These are phyloP conservation scores for Coemansia sp. DNA, from an alignment of 192 early-diverging fungal genomes.

Conservation along the genomic window DNA sequence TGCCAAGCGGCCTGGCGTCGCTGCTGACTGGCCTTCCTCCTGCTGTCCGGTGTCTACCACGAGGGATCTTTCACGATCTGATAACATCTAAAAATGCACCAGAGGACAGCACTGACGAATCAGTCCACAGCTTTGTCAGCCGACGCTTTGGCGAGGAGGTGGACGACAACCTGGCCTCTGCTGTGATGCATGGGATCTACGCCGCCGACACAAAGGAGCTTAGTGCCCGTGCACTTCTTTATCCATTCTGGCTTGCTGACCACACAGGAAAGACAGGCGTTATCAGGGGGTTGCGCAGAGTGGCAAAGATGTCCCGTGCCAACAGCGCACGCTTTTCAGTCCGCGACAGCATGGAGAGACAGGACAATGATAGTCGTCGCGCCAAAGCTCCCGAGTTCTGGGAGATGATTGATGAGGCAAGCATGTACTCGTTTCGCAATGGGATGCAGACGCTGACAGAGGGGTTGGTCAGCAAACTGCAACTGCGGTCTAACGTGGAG, in stretches of 20 bases:
- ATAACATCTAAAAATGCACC: conserved; percentile 15
- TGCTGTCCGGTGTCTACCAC: conserved; percentile 62
- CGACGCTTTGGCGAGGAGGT: conserved; percentile 74
- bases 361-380: conserved; percentile 19
- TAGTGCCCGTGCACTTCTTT: conserved; percentile 74
- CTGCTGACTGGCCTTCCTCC: conserved; percentile 60
- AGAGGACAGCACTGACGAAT: conserved; percentile 64
- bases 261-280: conserved; percentile 32
- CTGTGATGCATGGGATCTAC: conserved; percentile 92
- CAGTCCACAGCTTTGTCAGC: conserved; percentile 77
- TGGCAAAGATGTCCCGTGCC: conserved; percentile 36
- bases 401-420: conserved; percentile 59
- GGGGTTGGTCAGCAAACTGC: conserved; percentile 58
- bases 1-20: conserved; percentile 59
- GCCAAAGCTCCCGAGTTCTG: conserved; percentile 59
- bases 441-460: conserved; percentile 74
- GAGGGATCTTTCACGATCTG: conserved; percentile 38
- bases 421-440: conserved; percentile 80
- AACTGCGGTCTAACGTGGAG: conserved; percentile 58
- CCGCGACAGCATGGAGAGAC: conserved; percentile 23
- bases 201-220: conserved; percentile 81
- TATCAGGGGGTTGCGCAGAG: conserved; percentile 23
- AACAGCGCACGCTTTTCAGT: conserved; percentile 19
- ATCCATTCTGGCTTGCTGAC: conserved; percentile 71
- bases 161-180: conserved; percentile 82